Base-by-base conservation (phyloP, 352 stramenopile species). In the Pythium periplocum region DNA sequence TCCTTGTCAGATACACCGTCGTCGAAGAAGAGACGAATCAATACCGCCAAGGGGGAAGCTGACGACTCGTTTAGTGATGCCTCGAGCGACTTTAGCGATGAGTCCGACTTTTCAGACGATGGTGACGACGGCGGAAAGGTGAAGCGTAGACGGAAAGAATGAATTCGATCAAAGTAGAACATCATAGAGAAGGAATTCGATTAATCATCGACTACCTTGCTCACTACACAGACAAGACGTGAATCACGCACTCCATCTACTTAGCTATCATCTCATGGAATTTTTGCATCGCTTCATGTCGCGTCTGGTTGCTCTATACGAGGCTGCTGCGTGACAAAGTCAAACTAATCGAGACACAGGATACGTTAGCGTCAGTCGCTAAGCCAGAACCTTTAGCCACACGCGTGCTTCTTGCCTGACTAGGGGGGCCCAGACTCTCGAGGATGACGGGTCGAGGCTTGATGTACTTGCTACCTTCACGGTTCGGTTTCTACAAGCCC, bases 401-500 rank as follows among this genome's bases (percentile, higher is more conserved):
- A 17, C 6, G 51, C 55, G 42, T 56, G 59, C 49, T 62, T 41
- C 51, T 54, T 64, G 75, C 66, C 61, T 80, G 68, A n/a, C 66
- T 67, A 30, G 68, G 56, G 36, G 66, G 54, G 30, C 61, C 52
- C 33, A 87, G 58, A 37, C 75, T 86, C 61, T 87, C 72, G 26
- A 90, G 74, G 3, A 83, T 46, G n/a, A 83, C 59, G 8, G 76
- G 75, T 3, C 76, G 54, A 5, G 71, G 49, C 57, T 85, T 85
- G 51, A 63, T 53, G 33, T 86, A 65, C 51, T 87, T 86, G 59
- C 68, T 64, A 33, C 57, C 63, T 50, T 81, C 68, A n/a, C 64
- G 66, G 37, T 56, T 75, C 6, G 64, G 64, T 54, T 75, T 75
- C 63, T 83, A 47, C 37, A 53, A 17, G 4, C 26, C 30, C 57